A percentile compares a stretch with the other conserved stretches of the same genome.
Conservation (phyloP, 108 stramenopile genomes). For the Licmophora abbreviata region DNA sequence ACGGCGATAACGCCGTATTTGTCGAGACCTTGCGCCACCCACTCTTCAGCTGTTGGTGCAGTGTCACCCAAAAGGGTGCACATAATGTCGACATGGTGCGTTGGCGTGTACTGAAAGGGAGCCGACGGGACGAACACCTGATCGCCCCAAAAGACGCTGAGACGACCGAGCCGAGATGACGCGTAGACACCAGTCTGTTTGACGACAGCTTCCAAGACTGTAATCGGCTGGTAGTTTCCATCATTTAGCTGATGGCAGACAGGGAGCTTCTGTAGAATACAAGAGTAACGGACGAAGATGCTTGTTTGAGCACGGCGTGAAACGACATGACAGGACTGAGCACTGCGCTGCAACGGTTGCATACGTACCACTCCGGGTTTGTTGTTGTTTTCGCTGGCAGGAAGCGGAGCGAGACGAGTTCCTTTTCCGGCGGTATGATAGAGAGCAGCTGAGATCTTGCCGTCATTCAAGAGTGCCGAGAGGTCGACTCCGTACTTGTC, state of each 20-base stretch:
- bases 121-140: conserved; percentile 93
- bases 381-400: conserved; percentile 98
- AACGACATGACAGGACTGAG: conserved; percentile 3
- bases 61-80: conserved; percentile 87
- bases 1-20: conserved; percentile 99
- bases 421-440: conserved; percentile 98
- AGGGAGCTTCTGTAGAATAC: conserved; percentile 69
- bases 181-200: conserved; percentile 97
- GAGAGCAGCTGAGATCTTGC: conserved; percentile 78
- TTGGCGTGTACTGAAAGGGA: conserved; percentile 68
- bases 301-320: too few relatives aligned
- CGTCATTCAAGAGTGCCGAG: conserved; percentile 24
- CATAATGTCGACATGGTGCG: conserved; percentile 95
- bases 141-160: conserved; percentile 98
- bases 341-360: neutral
- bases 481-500: conserved; percentile 55
- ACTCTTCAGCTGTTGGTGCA: conserved; percentile 83
- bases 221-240: conserved; percentile 64
- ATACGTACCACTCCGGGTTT: conserved; percentile 95
- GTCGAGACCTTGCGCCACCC: conserved; percentile 89
- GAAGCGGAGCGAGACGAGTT: conserved; percentile 94
- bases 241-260: conserved; percentile 47
- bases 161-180: conserved; percentile 82
- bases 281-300: conserved; percentile 3
- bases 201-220: conserved; percentile 95